phyloP scores from a whole-genome alignment of 192 early-diverging fungal species.

The Podila epicladia region DNA sequence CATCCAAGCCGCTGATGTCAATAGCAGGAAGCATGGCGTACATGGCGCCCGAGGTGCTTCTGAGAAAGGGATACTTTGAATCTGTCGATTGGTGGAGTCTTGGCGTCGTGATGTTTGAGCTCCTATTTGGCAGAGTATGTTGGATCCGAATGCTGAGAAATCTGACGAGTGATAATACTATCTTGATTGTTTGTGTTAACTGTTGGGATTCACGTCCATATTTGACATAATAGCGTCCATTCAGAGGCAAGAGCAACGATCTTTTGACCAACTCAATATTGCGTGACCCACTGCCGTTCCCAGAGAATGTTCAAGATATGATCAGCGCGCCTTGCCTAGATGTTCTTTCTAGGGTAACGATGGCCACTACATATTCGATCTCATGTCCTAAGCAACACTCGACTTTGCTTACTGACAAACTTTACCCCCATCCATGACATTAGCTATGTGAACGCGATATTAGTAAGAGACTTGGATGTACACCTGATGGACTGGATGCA shows the following conservation, averaged over 20 bases:
- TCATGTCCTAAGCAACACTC: too few species aligned
- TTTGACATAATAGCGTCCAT: slow-evolving; percentile 72
- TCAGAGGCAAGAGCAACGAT: slow-evolving; percentile 80
- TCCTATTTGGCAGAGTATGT: slow-evolving; percentile 78
- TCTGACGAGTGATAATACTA: neutral
- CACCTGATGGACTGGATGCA: slow-evolving; percentile 71
- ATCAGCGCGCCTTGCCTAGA: slow-evolving; percentile 62
- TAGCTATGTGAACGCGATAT: slow-evolving; percentile 82
- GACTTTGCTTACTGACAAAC: neutral
- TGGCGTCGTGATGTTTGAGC: slow-evolving; percentile 82
- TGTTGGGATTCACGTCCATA: neutral
- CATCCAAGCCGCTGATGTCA: slow-evolving; percentile 70
- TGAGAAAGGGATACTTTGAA: slow-evolving; percentile 59
- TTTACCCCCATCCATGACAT: neutral
- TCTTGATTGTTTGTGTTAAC: neutral
- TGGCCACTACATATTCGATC: neutral
- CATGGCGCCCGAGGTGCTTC: slow-evolving; percentile 86
- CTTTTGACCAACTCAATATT: slow-evolving; percentile 76
- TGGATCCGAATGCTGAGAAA: neutral
- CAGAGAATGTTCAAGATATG: slow-evolving; percentile 58
- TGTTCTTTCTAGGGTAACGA: slow-evolving; percentile 59
- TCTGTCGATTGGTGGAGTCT: slow-evolving; percentile 86
- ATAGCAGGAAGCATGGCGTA: slow-evolving; percentile 88
- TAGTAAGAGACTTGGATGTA: slow-evolving; percentile 78
- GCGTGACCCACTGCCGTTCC: slow-evolving; percentile 71